Percentiles rank a stretch among this genome's conserved stretches.
phyloP scores from a whole-genome alignment of 345 rosid genomes.

The Hibiscus trionum region DNA sequence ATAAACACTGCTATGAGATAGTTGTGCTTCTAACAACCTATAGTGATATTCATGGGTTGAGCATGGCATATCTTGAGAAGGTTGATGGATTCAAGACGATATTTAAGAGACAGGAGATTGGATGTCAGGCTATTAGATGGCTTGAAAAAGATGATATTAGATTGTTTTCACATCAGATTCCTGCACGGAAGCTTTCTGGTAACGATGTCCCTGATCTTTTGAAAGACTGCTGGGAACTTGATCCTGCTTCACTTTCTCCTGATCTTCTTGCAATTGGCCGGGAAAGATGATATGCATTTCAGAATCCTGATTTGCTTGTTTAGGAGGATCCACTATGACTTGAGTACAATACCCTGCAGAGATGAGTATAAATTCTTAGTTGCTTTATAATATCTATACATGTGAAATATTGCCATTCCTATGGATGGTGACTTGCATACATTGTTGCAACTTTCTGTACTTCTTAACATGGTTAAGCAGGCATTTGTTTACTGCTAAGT shows the following conservation, averaged over 20 bases:
- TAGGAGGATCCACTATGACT: not conserved
- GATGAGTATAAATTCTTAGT: not conserved
- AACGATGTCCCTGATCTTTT: constrained; percentile 34
- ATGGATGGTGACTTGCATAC: not conserved
- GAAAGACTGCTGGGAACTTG: constrained; percentile 78
- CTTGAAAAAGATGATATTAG: constrained; percentile 46
- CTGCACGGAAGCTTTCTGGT: constrained; percentile 56
- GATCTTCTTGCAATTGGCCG: constrained; percentile 17
- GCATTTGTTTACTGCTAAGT: not conserved
- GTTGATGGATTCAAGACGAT: constrained; percentile 58
- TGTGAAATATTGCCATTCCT: not conserved
- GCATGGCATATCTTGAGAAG: constrained; percentile 77
- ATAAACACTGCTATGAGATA: constrained; percentile 33
- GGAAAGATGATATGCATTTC: constrained; percentile 10
- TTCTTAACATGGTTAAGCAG: not conserved
- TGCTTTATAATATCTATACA: not conserved
- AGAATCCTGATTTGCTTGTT: not conserved
- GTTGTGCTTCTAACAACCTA: constrained; percentile 58
- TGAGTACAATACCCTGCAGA: not conserved
- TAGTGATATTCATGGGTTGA: constrained; percentile 60
- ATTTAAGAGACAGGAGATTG: constrained; percentile 64
- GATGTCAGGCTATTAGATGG: constrained; percentile 56
- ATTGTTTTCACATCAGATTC: constrained; percentile 80
- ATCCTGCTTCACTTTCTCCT: constrained; percentile 65
- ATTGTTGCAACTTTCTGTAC: not conserved